Evolutionary conservation across 306 rosid genomes (phyloP).

Genomic region (Malus asiatica): DNA sequence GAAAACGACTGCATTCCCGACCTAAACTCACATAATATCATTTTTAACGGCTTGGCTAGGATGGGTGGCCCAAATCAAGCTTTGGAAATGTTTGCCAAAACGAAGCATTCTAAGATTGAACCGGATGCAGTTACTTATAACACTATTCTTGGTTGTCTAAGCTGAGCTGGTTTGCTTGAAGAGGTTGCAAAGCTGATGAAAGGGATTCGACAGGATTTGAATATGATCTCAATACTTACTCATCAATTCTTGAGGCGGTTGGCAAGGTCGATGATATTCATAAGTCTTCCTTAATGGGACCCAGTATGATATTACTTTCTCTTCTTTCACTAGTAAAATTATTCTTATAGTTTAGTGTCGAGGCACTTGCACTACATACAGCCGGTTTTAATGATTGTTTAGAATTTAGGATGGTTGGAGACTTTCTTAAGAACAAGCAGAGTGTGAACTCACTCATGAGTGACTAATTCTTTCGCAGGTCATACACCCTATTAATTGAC

Average conservation of each 20-base stretch:
- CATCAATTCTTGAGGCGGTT: slow-evolving; percentile 92
- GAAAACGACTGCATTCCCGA: slow-evolving; percentile 71
- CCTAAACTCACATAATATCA: slow-evolving; percentile 74
- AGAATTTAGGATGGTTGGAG: not conserved
- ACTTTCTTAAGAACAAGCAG: not conserved
- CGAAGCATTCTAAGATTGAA: slow-evolving; percentile 48
- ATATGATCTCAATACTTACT: slow-evolving; percentile 74
- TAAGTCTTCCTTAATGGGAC: not conserved
- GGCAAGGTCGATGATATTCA: slow-evolving; percentile 73
- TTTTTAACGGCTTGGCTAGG: slow-evolving; percentile 72
- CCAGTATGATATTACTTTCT: slow-evolving; percentile 10
- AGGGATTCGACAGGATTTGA: slow-evolving; percentile 63
- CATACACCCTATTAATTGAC: not conserved
- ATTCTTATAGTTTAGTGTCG: not conserved
- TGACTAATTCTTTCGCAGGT: not conserved
- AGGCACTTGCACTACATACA: not conserved
- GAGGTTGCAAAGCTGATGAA: slow-evolving; percentile 87
- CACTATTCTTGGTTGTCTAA: slow-evolving; percentile 72
- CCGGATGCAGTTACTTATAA: slow-evolving; percentile 87
- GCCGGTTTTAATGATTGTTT: not conserved
- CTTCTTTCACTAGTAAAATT: not conserved
- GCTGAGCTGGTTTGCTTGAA: slow-evolving; percentile 91
- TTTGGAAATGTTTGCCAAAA: slow-evolving; percentile 60
- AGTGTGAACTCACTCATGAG: not conserved
- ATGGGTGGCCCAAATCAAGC: slow-evolving; percentile 72